Base-by-base conservation (phyloP, 1,284 basidiomycete genomes). In the Malassezia obtusa region DNA sequence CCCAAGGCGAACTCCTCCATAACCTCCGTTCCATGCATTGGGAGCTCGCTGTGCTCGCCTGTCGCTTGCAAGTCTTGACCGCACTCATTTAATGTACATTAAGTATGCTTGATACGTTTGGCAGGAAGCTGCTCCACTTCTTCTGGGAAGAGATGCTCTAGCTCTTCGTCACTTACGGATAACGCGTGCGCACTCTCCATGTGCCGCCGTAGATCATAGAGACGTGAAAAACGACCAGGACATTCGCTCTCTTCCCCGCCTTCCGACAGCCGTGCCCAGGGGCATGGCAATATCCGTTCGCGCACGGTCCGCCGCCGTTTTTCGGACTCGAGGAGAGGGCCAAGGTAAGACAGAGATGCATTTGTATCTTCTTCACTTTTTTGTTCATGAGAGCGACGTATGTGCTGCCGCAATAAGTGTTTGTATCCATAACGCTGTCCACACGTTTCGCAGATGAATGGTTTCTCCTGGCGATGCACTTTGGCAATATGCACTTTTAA, bases 171-270 rank as follows among this genome's bases (percentile, higher is more conserved):
- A 12, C 21, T 17, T 7, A 56, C 30, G 5, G 17, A 12, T 4
- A 50, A 21, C 3, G 43, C 48, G 46, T 56, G 53, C 4, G 36
- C 49, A 19, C 53, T 56, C 17, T 40, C 28, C 21, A 56, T 43
- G 33, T 56, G 53, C 26, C 53, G 48, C 3, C 49, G 53, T 24
- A 56, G 30, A 17, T 56, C 53, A 26, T 56, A 56, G 3, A 56
- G 49, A 12, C 53, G 40, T 7, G 49, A 33, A 30, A 50, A 56
- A 9, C 40, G 43, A 2, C 24, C 31, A 4, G 48, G 15, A 25
- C 53, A 56, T 24, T 12, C 3, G 21, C 12, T 5, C 14, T 26
- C 35, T 35, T 11, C 12, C 24, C 47, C 32, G n/a, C 30, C 17
- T 12, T 8, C n/a, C 7, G 43, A 9, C 7, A 45, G 26, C 19